Base-by-base conservation (phyloP, 164 flowering plant species). In the Nymphaea colorata region DNA sequence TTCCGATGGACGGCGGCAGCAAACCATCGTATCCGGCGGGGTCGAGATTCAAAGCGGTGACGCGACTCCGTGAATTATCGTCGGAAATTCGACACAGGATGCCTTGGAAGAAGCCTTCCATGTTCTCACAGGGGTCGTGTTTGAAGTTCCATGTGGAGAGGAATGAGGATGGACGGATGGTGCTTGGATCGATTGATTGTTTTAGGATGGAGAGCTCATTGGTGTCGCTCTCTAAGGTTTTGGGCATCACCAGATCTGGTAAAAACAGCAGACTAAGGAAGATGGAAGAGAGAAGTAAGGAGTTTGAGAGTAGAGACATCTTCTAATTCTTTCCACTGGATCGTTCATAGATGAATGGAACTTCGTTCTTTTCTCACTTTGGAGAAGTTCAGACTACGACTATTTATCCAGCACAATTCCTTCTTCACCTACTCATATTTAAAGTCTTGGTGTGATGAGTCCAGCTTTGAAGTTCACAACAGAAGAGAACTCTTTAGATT, bases 121-220 rank as follows among this genome's bases (percentile, higher is more conserved):
- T 25, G 66, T 64, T 64, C 43, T 64, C 66, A 42, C 66, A 64
- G 4, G 66, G 66, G 43, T 64, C 66, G 8, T 2, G 3, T 5
- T 17, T n/a, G 66, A 64, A 64, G 66, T 64, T 42, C 66, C 66
- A 64, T 1, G 43, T 64, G 41, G 18, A 12, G 44, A 64, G 41
- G 44, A 64, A 64, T 17, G 66, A 6, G 66, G 66, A 3, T 12
- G 66, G 44, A 41, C 2, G 44, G 43, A 64, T 64, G 42, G 43
- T 64, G 44, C 44, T 36, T 6, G 66, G 66, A 41, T 64, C 66
- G 5, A 64, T 42, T 6, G 43, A 36, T 12, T 42, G 18, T 16
- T 64, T 64, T 41, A 64, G 41, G 66, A 36, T 6, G 43, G 8
- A 41, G 16, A 64, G 66, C 11, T 41, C 66, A 6, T 41, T 15